A percentile compares a stretch with the other conserved stretches of the same genome.
These are phyloP conservation scores for Saccharomycopsis sp. DNA, from an alignment of 805 yeast genomes.

Conservation along the genomic window DNA sequence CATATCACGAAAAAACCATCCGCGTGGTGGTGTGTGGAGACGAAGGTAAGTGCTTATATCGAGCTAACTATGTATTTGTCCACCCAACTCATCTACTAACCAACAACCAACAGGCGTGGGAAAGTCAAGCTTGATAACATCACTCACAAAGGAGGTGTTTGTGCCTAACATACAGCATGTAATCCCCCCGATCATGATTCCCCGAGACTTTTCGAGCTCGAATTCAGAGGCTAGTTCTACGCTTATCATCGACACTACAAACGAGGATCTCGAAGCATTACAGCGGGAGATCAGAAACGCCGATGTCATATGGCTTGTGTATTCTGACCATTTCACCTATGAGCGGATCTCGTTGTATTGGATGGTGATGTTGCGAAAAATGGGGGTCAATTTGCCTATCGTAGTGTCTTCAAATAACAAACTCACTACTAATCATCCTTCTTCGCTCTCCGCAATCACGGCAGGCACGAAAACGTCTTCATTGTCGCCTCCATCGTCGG, in stretches of 20 bases:
- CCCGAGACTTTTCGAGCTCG: slow-evolving; percentile 58
- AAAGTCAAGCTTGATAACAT: slow-evolving; percentile 69
- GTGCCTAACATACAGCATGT: slow-evolving; percentile 72
- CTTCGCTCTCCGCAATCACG: background rate
- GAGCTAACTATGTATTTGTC: background rate
- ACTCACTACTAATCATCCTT: background rate
- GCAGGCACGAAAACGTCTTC: background rate
- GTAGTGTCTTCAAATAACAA: slow-evolving; percentile 77
- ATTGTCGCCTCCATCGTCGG: background rate
- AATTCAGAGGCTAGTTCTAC: slow-evolving; percentile 59
- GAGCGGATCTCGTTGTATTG: slow-evolving; percentile 88
- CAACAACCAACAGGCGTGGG: slow-evolving; percentile 46
- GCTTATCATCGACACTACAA: slow-evolving; percentile 71
- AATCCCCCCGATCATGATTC: slow-evolving; percentile 78
- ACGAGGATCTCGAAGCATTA: slow-evolving; percentile 53
- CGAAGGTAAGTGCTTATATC: slow-evolving; percentile 47
- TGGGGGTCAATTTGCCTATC: slow-evolving; percentile 93
- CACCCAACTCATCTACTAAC: background rate
- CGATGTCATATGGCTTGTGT: slow-evolving; percentile 91
- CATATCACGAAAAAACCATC: slow-evolving; percentile 42
- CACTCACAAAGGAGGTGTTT: slow-evolving; percentile 75
- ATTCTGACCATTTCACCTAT: slow-evolving; percentile 89
- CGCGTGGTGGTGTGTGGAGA: slow-evolving; percentile 92
- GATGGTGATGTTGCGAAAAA: slow-evolving; percentile 87
- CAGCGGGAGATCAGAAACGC: slow-evolving; percentile 75